These are phyloP conservation scores for Plectranthus barbatus DNA, from an alignment of 257 asterid species.

Conservation along the genomic window DNA sequence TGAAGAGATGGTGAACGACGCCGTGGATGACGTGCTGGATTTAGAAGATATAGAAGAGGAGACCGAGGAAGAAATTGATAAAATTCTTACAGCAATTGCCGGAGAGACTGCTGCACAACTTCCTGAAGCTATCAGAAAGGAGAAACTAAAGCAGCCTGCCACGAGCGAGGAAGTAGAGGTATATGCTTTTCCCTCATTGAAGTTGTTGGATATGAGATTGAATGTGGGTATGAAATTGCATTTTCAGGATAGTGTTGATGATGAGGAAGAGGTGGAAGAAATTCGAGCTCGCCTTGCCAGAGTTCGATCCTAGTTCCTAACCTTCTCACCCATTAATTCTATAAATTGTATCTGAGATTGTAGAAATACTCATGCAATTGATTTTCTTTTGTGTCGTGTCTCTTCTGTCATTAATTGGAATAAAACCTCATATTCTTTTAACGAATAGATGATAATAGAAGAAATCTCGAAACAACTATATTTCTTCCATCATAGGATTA, in stretches of 20 bases:
- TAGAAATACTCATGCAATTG: too few species aligned
- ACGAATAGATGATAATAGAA: too few species aligned
- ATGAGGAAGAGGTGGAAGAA: conserved; percentile 89
- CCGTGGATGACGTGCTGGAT: conserved; percentile 77
- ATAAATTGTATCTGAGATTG: too few species aligned
- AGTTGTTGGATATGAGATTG: not conserved
- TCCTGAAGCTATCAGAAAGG: conserved; percentile 77
- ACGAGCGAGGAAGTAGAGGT: conserved; percentile 59
- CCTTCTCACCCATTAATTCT: too few species aligned
- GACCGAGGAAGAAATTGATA: conserved; percentile 93
- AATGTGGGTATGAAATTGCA: not conserved
- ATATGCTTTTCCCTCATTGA: not conserved
- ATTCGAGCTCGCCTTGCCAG: conserved; percentile 88
- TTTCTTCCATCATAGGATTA: too few species aligned
- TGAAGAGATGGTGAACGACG: conserved; percentile 80
- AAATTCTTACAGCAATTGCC: conserved; percentile 80
- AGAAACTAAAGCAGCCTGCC: conserved; percentile 72
- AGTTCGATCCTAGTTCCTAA: conserved; percentile 59
- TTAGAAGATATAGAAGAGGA: conserved; percentile 96
- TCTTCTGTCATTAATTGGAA: too few species aligned
- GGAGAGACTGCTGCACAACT: conserved; percentile 94
- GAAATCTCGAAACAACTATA: too few species aligned
- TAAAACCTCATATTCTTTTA: too few species aligned
- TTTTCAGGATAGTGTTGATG: conserved; percentile 54
- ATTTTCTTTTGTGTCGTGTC: too few species aligned